Evolutionary conservation across 148 eudicot genomes (phyloP).

Genomic region (Vaccinium darrowii): DNA sequence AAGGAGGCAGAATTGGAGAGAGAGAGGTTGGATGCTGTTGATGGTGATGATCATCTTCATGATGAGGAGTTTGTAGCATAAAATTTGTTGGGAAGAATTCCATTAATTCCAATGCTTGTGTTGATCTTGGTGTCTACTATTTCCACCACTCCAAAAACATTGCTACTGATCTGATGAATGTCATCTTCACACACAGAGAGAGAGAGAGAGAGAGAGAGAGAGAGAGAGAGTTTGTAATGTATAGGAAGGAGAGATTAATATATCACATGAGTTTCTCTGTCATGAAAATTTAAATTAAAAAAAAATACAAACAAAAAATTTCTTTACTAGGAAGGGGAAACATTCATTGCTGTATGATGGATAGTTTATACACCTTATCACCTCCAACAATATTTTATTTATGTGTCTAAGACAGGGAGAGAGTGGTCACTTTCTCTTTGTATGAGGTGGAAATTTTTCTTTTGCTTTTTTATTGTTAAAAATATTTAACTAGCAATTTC

Average conservation of each 20-base stretch:
- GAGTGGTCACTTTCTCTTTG: slow-evolving; percentile 15
- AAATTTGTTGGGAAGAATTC: slow-evolving; percentile 84
- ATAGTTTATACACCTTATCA: slow-evolving; percentile 58
- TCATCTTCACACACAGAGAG: not conserved
- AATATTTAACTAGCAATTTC: not conserved
- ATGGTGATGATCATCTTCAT: slow-evolving; percentile 34
- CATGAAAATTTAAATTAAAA: not conserved
- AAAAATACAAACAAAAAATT: not conserved
- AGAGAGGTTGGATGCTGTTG: slow-evolving; percentile 55
- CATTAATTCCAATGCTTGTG: slow-evolving; percentile 58
- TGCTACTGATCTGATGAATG: slow-evolving; percentile 6
- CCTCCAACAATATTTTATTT: slow-evolving; percentile 11
- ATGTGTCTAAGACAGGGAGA: not conserved
- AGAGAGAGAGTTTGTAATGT: not conserved
- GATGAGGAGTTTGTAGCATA: slow-evolving; percentile 70
- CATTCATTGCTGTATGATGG: slow-evolving; percentile 32
- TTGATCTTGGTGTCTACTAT: slow-evolving; percentile 27
- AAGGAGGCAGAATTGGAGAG: slow-evolving; percentile 56
- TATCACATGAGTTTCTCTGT: slow-evolving; percentile 16
- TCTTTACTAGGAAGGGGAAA: slow-evolving; percentile 21
- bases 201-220: slow-evolving; percentile 8
- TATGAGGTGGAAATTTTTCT: slow-evolving; percentile 21
- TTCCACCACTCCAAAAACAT: slow-evolving; percentile 15
- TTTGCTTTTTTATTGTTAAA: slow-evolving; percentile 11
- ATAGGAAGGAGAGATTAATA: slow-evolving; percentile 16